These are phyloP conservation scores for Aureobasidium pullulans DNA, from an alignment of 2,329 filamentous ascomycete species.

Conservation along the genomic window DNA sequence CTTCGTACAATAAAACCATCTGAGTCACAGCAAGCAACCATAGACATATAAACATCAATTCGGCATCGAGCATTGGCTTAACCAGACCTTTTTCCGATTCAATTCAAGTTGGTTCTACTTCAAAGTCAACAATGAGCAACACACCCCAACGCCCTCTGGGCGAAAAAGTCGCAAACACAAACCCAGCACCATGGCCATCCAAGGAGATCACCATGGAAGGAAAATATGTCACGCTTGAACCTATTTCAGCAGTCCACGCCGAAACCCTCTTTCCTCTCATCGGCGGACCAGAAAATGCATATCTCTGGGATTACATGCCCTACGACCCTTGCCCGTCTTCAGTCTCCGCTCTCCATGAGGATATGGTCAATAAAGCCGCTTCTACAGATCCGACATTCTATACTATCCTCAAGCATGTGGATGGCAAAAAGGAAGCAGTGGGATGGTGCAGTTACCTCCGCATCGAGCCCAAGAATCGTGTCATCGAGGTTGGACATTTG, in stretches of 20 bases:
- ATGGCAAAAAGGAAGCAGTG: conserved; percentile 30
- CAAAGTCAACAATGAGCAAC: background rate
- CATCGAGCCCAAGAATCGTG: conserved; percentile 41
- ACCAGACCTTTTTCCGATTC: background rate
- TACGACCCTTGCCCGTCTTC: conserved; percentile 28
- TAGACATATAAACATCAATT: background rate
- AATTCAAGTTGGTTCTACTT: background rate
- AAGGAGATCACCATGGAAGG: conserved; percentile 12
- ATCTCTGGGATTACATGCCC: conserved; percentile 38
- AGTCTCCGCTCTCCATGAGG: conserved; percentile 15
- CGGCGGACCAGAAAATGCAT: conserved; percentile 13
- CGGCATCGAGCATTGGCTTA: background rate
- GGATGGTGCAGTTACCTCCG: conserved; percentile 39
- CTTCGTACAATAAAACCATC: background rate
- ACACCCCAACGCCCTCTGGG: background rate
- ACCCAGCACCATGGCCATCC: conserved; percentile 1
- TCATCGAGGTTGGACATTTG: conserved; percentile 52
- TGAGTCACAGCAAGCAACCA: background rate
- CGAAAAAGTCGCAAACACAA: background rate
- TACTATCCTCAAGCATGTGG: conserved; percentile 31
- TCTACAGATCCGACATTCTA: conserved; percentile 37
- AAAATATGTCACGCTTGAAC: conserved; percentile 15
- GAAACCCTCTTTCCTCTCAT: conserved; percentile 15
- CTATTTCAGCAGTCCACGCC: conserved; percentile 13
- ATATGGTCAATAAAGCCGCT: conserved; percentile 23